phyloP scores from a whole-genome alignment of 768 basidiomycete genomes.

The Boletus edulis region DNA sequence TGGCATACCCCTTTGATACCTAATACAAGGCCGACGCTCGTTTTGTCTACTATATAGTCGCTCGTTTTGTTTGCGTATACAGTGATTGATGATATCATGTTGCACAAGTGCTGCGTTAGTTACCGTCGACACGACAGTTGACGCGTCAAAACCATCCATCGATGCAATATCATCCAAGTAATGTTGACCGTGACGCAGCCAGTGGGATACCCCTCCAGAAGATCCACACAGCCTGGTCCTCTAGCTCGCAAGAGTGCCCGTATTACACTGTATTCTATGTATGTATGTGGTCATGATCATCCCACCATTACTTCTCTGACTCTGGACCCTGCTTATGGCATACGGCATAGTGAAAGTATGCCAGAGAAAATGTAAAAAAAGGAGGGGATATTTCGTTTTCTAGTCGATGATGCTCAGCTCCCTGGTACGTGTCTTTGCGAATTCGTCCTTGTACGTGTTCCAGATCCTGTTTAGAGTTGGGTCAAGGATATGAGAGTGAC shows the following conservation, averaged over 20 bases:
- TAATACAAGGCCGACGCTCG: background rate
- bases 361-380: background rate
- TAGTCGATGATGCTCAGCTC: constrained; percentile 79
- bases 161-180: no score
- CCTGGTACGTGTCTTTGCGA: constrained; percentile 76
- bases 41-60: background rate
- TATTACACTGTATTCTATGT: background rate
- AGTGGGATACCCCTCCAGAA: no score
- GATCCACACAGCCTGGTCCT: no score
- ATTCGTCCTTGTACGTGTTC: constrained; percentile 94
- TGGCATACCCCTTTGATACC: background rate
- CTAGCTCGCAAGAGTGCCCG: no score
- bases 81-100: no score
- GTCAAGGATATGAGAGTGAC: constrained; percentile 3
- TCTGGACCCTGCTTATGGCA: no score
- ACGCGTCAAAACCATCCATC: no score
- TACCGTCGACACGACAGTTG: no score
- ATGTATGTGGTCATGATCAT: background rate
- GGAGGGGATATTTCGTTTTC: background rate
- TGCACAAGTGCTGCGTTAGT: no score
- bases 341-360: background rate
- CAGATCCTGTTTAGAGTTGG: constrained; percentile 65
- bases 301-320: background rate
- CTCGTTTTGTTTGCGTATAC: background rate
- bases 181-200: no score